Evolutionary conservation across 2,329 filamentous ascomycete genomes (phyloP).

Genomic region (Chaetomium olivaceum): DNA sequence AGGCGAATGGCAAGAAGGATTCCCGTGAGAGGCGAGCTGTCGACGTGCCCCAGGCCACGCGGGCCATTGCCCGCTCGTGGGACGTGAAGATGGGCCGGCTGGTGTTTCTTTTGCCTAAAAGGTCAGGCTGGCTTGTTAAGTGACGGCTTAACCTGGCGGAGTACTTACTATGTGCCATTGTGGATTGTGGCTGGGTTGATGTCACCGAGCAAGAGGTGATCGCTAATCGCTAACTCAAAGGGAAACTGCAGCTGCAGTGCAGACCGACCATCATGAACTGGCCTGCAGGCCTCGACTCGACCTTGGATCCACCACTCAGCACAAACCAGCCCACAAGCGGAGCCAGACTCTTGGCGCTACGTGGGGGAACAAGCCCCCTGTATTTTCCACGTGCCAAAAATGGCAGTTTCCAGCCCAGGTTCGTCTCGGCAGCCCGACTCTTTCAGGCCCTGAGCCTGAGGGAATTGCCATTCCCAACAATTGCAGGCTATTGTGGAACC

Average conservation of each 20-base stretch:
- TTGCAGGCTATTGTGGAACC: conserved; percentile 10
- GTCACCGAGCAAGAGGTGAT: neutral
- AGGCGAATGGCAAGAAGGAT: conserved; percentile 88
- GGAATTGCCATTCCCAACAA: conserved; percentile 14
- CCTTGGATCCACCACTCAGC: neutral
- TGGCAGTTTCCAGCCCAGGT: neutral
- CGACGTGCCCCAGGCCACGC: conserved; percentile 77
- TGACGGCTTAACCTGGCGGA: neutral
- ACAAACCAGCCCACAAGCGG: neutral
- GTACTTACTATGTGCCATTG: conserved; percentile 50
- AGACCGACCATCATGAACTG: neutral
- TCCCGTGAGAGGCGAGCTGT: conserved; percentile 85
- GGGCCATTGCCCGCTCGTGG: conserved; percentile 81
- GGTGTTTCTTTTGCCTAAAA: conserved; percentile 78
- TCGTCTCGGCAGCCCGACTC: conserved; percentile 10
- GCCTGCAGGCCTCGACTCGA: neutral
- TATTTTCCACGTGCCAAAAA: conserved; percentile 15
- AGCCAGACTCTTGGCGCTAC: neutral
- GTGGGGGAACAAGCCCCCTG: conserved; percentile 6
- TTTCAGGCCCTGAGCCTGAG: neutral
- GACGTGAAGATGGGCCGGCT: conserved; percentile 92
- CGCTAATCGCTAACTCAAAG: neutral
- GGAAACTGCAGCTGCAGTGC: neutral
- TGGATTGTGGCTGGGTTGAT: neutral
- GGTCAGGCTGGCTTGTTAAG: conserved; percentile 22